A percentile compares a stretch with the other conserved stretches of the same genome.
phyloP scores from a whole-genome alignment of 306 rosid species.

The Sindora glabra region DNA sequence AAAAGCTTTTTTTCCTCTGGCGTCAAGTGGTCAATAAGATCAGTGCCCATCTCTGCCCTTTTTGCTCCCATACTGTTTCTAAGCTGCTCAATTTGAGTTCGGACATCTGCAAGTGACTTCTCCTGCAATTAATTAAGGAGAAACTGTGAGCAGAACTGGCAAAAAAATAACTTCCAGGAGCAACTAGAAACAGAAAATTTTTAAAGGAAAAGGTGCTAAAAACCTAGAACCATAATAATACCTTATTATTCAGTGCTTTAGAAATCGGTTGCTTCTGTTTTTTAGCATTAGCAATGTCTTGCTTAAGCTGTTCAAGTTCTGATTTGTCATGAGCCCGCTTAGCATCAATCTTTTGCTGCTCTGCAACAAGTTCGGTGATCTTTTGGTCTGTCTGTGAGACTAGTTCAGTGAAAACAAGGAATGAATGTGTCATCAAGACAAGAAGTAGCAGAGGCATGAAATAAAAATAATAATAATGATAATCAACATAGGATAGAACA shows the following conservation, averaged over 20 bases:
- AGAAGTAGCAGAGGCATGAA: conserved; percentile 8
- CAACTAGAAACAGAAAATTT: conserved; percentile 2
- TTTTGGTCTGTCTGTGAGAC: conserved; percentile 80
- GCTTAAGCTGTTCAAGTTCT: conserved; percentile 74
- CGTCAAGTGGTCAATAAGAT: conserved; percentile 87
- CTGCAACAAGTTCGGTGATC: conserved; percentile 75
- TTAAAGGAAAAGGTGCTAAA: background rate
- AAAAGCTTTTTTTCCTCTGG: conserved; percentile 77
- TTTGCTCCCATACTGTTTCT: conserved; percentile 74
- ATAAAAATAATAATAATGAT: conserved; percentile 6
- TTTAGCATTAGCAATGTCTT: conserved; percentile 79
- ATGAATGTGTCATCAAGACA: background rate
- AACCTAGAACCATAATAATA: conserved; percentile 13
- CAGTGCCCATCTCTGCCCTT: conserved; percentile 89
- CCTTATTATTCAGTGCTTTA: conserved; percentile 80
- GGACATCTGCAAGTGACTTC: conserved; percentile 79
- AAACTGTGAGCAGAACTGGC: conserved; percentile 13
- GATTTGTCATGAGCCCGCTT: conserved; percentile 64
- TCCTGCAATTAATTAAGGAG: conserved; percentile 50
- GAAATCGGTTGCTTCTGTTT: conserved; percentile 65
- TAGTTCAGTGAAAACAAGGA: conserved; percentile 55
- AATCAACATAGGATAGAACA: no score
- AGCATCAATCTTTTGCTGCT: conserved; percentile 93
- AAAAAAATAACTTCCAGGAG: background rate
- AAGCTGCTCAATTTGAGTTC: conserved; percentile 82